Base-by-base conservation (phyloP, 768 basidiomycete species). In the Floccularia luteovirens region DNA sequence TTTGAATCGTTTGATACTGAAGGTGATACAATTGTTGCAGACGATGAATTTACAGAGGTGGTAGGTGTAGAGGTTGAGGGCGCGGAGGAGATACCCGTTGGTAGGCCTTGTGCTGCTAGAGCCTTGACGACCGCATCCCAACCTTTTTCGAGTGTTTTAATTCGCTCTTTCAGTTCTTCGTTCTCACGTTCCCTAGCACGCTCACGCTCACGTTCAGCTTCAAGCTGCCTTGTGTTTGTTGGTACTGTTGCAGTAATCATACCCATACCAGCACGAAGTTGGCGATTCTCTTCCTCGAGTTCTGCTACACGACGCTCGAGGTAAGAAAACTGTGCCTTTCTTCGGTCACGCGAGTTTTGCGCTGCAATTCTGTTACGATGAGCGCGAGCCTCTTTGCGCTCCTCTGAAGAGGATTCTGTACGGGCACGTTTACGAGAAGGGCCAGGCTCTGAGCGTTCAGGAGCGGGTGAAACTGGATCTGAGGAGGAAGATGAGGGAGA, bases 351-450 rank as follows among this genome's bases (percentile, higher is more conserved):
- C 8, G 86, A 89, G 65, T 91, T 86, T 69, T 94, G 91, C 4
- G 90, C 90, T 1, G 91, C 91, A 58, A 93, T 89, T 37, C 90
- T 77, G 62, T 94, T 94, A 42, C 91, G 80, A 63, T 91, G 88
- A 12, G 87, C 90, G 48, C 91, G 74, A 35, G 86, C 88, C 57
- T 90, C 89, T 51, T 78, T 86, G 60, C 86, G 84, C 53, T 90
- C 86, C 46, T 90, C 88, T 0, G 82, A 66, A 4, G 76, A 66
- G 24, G 12, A 38, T 5, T 44, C 72, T 5, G 80, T 70, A 51
- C 88, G 81, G 24, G 76, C 58, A 21, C 88, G 85, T 56, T 90
- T 90, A 49, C 86, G 81, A 21, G 85, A 73, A 11, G 81, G 75
- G 22, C 71, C 70, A 6, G 64, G 45, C 13, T 58, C 48, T 3